Base-by-base conservation (phyloP, 495 filamentous ascomycete genomes). In the Daldinia caldariorum region DNA sequence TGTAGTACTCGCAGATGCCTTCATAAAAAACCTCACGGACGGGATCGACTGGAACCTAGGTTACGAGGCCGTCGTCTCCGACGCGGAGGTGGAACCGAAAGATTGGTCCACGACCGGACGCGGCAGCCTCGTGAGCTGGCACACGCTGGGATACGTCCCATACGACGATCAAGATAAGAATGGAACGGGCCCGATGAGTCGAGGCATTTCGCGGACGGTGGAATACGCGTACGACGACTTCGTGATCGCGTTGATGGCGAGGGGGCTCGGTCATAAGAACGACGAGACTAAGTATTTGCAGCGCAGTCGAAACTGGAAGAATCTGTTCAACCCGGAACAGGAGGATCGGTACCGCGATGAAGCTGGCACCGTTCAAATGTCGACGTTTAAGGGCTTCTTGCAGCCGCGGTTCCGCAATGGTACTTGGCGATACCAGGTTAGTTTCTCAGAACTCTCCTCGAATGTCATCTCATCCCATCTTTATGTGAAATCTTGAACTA, bases 171-270 rank as follows among this genome's bases (percentile, higher is more conserved):
- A 77, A n/a, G 89, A 90, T 72, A 77, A 76, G 0, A 83, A 85
- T 29, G 89, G 89, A 18, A 81, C 84, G 12, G 89, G 89, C 0
- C 84, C 87, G 0, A 81, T 83, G 50, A 90, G 85, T 10, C 87
- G 90, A 12, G 86, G 84, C 59, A 82, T 93, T 34, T 89, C 85
- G 7, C 81, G 90, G 1, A 91, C 89, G 0, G 86, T 92, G 13
- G 90, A 92, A 71, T 92, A 93, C 77, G 87, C 89, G 4, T 92
- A 92, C 79, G 85, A 92, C 61, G 90, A 93, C 74, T 93, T 90
- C 61, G 77, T 80, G 56, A 83, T 89, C 22, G 82, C 86, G 13
- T 69, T 79, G 16, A 82, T 90, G 49, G 86, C 88, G 43, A 79
- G 80, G 59, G 83, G 79, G 1, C 80, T 89, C 0, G 85, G 83